phyloP scores from a whole-genome alignment of 805 yeast species.

The Zygosaccharomyces gambellarensis region DNA sequence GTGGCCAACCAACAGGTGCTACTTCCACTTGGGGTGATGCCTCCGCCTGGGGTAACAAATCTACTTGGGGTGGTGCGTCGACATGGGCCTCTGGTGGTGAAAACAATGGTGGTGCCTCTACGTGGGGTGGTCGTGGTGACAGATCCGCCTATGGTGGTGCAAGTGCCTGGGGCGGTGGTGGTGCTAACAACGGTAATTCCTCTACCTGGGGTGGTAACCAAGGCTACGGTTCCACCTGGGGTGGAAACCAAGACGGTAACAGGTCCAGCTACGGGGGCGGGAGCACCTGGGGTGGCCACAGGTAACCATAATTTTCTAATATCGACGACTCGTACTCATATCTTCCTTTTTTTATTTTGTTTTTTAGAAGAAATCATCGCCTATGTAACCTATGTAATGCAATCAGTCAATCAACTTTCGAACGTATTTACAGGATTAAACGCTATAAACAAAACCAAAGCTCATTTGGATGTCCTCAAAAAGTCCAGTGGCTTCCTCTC shows the following conservation, averaged over 20 bases:
- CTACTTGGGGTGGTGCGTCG: constrained; percentile 46
- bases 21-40: constrained; percentile 36
- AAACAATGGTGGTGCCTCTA: constrained; percentile 40
- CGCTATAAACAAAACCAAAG: neutral
- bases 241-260: constrained; percentile 29
- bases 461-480: constrained; percentile 34
- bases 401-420: neutral
- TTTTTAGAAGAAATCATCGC: neutral
- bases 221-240: constrained; percentile 44
- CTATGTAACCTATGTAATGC: constrained; percentile 5
- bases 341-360: constrained; percentile 4
- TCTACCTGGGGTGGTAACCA: constrained; percentile 41
- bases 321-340: neutral
- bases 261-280: constrained; percentile 27
- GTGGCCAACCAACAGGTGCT: constrained; percentile 37
- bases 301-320: constrained; percentile 1
- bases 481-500: constrained; percentile 47
- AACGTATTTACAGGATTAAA: constrained; percentile 8
- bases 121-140: constrained; percentile 42
- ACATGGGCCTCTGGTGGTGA: constrained; percentile 40
- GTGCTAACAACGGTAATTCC: constrained; percentile 36
- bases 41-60: constrained; percentile 36
- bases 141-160: constrained; percentile 39
- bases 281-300: constrained; percentile 33
- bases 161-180: constrained; percentile 39